Percentiles rank a stretch among this genome's conserved stretches.
Conservation (phyloP, 2,329 filamentous ascomycete genomes). For the Pseudocercospora cruenta region DNA sequence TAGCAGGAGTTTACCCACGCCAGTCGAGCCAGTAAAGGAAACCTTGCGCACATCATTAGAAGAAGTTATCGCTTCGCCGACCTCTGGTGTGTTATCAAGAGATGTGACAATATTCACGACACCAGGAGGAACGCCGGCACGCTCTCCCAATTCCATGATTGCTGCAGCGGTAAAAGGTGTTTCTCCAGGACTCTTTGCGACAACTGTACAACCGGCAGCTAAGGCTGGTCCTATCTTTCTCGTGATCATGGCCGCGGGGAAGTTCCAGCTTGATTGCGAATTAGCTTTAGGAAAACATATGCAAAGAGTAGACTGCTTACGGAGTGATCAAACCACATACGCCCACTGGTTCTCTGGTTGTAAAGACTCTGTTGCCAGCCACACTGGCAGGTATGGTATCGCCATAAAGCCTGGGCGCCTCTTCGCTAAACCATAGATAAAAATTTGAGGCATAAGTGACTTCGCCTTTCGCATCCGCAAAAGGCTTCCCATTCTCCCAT, state of each 20-base stretch:
- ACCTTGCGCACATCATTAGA: conserved; percentile 53
- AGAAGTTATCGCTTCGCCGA: conserved; percentile 77
- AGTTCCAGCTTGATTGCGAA: conserved; percentile 68
- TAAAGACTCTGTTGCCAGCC: conserved; percentile 74
- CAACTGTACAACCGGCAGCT: conserved; percentile 20
- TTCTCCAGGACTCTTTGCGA: conserved; percentile 79
- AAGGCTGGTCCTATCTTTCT: conserved; percentile 43
- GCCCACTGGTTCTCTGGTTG: conserved; percentile 80
- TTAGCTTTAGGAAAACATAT: not conserved
- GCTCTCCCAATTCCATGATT: conserved; percentile 80
- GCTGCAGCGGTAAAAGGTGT: conserved; percentile 91
- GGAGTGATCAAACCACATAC: conserved; percentile 83
- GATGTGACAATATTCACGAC: conserved; percentile 89
- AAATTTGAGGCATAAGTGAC: conserved; percentile 74
- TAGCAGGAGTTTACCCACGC: conserved; percentile 33
- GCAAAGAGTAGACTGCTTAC: conserved; percentile 33
- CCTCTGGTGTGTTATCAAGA: conserved; percentile 74
- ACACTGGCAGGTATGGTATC: conserved; percentile 73
- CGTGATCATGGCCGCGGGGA: conserved; percentile 52
- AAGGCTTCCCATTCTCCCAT: conserved; percentile 86
- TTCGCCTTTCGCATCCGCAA: conserved; percentile 74
- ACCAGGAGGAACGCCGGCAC: conserved; percentile 91
- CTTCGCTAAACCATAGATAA: conserved; percentile 80
- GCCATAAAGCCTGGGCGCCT: conserved; percentile 74
- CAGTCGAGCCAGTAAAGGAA: conserved; percentile 35